A percentile compares a stretch with the other conserved stretches of the same genome.
Evolutionary conservation across 208 protist genomes (phyloP).

Genomic region (Tetramitus jugosus): DNA sequence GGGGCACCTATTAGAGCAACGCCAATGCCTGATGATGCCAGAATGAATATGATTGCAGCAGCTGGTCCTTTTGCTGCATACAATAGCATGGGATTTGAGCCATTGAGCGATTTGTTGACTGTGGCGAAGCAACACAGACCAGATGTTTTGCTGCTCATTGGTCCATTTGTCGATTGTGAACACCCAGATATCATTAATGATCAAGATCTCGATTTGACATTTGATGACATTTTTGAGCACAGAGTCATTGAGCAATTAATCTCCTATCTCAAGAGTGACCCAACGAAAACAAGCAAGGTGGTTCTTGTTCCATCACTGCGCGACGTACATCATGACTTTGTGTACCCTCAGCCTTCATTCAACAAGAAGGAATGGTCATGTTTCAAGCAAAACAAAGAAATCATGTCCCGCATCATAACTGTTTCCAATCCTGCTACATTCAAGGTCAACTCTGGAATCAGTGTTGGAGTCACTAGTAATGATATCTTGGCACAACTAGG

Average conservation of each 20-base stretch:
- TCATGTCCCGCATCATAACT: background rate
- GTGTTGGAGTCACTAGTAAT: background rate
- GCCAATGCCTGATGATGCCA: background rate
- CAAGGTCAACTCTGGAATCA: background rate
- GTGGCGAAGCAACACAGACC: background rate
- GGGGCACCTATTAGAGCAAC: background rate
- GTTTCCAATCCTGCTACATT: constrained; percentile 8
- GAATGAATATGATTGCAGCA: background rate
- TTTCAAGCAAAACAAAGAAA: too few relatives aligned
- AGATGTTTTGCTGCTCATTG: background rate
- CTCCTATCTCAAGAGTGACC: background rate
- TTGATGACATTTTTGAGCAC: constrained; percentile 8
- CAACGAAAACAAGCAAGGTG: too few relatives aligned
- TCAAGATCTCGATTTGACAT: background rate
- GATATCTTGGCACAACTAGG: background rate
- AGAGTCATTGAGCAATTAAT: background rate
- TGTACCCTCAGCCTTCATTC: constrained; percentile 10
- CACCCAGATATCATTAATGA: background rate
- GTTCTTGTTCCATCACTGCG: constrained; percentile 4
- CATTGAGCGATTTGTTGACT: background rate
- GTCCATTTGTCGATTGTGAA: background rate
- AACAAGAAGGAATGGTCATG: background rate
- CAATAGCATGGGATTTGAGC: background rate
- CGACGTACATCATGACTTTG: constrained; percentile 14
- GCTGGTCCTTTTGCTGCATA: background rate